Evolutionary conservation across 2,329 filamentous ascomycete species (phyloP).

Genomic region (Trichophyton rubrum): DNA sequence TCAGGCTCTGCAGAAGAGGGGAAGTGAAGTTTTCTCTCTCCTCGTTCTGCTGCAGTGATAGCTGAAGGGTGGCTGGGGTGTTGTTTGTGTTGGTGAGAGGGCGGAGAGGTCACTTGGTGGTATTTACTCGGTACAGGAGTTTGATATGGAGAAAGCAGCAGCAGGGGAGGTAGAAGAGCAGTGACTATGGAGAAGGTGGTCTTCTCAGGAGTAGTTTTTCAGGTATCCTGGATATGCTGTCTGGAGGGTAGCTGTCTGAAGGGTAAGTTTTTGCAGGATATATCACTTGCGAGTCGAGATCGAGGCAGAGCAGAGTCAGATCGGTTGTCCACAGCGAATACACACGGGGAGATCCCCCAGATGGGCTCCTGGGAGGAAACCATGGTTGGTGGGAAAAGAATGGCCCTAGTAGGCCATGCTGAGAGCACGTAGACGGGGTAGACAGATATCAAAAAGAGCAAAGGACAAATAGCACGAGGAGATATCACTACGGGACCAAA

Average conservation of each 20-base stretch:
- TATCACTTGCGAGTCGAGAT: not conserved
- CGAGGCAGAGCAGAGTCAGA: not conserved
- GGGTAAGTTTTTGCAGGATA: not conserved
- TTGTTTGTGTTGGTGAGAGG: too few relatives aligned
- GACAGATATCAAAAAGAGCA: too few relatives aligned
- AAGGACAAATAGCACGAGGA: not conserved
- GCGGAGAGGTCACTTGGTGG: not conserved
- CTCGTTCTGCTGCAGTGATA: not conserved
- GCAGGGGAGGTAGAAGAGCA: not conserved
- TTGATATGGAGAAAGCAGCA: not conserved
- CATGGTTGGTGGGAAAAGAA: not conserved
- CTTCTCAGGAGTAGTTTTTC: not conserved
- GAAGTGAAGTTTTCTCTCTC: not conserved
- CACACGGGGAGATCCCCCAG: constrained; percentile 3
- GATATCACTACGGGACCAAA: not conserved
- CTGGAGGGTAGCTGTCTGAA: not conserved
- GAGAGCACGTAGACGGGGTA: not conserved
- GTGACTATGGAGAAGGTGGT: not conserved
- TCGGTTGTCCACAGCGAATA: not conserved
- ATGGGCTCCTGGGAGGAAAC: not conserved
- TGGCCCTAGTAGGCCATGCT: constrained; percentile 1
- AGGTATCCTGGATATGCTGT: not conserved
- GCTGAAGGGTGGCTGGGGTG: not conserved
- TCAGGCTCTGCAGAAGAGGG: not conserved
- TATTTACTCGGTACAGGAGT: not conserved